phyloP scores from a whole-genome alignment of 228 moss, liverwort and hornwort species.

The Sphagnum magellanicum region DNA sequence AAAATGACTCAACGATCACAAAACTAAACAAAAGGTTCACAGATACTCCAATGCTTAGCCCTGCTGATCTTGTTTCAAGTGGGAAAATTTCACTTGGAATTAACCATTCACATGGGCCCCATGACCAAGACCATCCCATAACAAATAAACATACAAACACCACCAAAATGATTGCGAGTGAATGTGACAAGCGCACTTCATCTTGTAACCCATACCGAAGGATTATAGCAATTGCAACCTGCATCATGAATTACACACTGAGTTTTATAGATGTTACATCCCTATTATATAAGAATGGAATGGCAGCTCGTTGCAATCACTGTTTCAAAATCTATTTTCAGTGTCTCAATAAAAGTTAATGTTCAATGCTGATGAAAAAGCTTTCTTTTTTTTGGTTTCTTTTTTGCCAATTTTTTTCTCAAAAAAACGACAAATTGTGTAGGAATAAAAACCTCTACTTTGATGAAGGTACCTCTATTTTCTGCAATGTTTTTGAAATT shows the following conservation, averaged over 20 bases:
- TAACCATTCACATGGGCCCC: slow-evolving; percentile 46
- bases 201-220: slow-evolving; percentile 16
- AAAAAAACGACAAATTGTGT: too few relatives aligned
- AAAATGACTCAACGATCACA: slow-evolving; percentile 30
- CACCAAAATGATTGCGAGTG: slow-evolving; percentile 15
- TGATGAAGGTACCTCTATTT: too few relatives aligned
- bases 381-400: too few relatives aligned
- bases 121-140: slow-evolving; percentile 41
- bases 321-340: not conserved
- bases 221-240: slow-evolving; percentile 26
- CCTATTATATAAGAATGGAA: too few relatives aligned
- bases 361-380: too few relatives aligned
- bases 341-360: too few relatives aligned
- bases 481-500: too few relatives aligned
- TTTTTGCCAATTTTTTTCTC: too few relatives aligned
- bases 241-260: not conserved
- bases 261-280: too few relatives aligned
- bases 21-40: slow-evolving; percentile 40
- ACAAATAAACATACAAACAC: slow-evolving; percentile 29
- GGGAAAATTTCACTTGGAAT: slow-evolving; percentile 49
- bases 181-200: slow-evolving; percentile 3
- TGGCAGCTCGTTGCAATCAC: not conserved
- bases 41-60: slow-evolving; percentile 35
- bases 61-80: slow-evolving; percentile 38
- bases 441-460: too few relatives aligned